Percentiles rank a stretch among this genome's conserved stretches.
Evolutionary conservation across 2,329 filamentous ascomycete genomes (phyloP).

Genomic region (Emmonsiellopsis sp.): DNA sequence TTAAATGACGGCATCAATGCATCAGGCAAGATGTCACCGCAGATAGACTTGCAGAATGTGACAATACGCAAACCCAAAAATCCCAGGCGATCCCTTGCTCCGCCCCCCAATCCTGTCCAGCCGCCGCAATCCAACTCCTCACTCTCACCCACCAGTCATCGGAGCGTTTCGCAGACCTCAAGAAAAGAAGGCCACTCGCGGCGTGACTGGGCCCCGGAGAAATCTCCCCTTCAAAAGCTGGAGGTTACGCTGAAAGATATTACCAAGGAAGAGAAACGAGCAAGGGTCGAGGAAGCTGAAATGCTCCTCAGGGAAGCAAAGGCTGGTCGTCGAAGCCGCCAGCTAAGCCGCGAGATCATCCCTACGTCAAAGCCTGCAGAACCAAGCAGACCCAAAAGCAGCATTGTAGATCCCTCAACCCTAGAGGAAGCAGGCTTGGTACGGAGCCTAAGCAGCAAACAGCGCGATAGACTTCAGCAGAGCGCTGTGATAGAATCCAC

Average conservation of each 20-base stretch:
- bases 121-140: background rate
- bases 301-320: constrained; percentile 54
- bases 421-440: constrained; percentile 11
- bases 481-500: constrained; percentile 12
- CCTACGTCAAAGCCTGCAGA: constrained; percentile 7
- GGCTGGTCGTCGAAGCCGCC: constrained; percentile 5
- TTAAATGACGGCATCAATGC: background rate
- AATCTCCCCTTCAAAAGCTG: constrained; percentile 86
- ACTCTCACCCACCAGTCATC: constrained; percentile 10
- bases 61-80: constrained; percentile 2
- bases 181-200: constrained; percentile 18
- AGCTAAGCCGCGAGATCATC: constrained; percentile 6
- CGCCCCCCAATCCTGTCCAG: background rate
- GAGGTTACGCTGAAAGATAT: constrained; percentile 86
- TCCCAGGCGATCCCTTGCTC: constrained; percentile 9
- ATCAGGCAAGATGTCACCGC: background rate
- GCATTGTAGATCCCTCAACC: constrained; percentile 1
- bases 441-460: constrained; percentile 9
- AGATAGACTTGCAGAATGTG: background rate
- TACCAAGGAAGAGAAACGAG: constrained; percentile 91
- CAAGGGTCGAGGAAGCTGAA: constrained; percentile 75
- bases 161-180: constrained; percentile 17
- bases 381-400: background rate
- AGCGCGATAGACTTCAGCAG: constrained; percentile 10
- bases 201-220: constrained; percentile 60